Evolutionary conservation across 2,329 filamentous ascomycete genomes (phyloP).

Genomic region (Cladosporium sphaerospermum): DNA sequence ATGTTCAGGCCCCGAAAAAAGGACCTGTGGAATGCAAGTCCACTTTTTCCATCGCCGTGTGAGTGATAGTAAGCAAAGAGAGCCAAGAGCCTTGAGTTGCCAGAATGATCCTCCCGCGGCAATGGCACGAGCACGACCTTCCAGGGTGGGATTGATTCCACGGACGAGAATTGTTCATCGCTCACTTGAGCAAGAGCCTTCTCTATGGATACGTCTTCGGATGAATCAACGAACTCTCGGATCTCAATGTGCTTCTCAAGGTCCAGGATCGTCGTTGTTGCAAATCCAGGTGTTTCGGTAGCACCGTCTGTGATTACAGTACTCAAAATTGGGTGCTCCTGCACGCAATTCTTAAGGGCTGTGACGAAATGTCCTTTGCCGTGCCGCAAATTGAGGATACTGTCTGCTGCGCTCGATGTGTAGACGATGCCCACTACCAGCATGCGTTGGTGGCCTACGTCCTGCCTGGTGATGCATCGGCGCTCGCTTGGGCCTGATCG

Average conservation of each 20-base stretch:
- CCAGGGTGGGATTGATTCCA: conserved; percentile 36
- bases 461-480: conserved; percentile 37
- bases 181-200: conserved; percentile 27
- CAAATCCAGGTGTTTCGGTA: conserved; percentile 34
- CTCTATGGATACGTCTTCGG: conserved; percentile 20
- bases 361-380: conserved; percentile 12
- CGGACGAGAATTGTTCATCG: conserved; percentile 29
- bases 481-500: conserved; percentile 35
- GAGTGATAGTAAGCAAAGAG: conserved; percentile 41
- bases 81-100: conserved; percentile 18
- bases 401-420: conserved; percentile 13
- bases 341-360: conserved; percentile 35
- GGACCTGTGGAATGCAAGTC: conserved; percentile 37
- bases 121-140: conserved; percentile 33
- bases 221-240: conserved; percentile 14
- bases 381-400: conserved; percentile 14
- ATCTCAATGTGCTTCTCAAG: conserved; percentile 37
- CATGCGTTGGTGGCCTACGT: conserved; percentile 36
- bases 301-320: conserved; percentile 32
- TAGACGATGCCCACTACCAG: conserved; percentile 36
- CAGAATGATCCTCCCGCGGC: neutral
- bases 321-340: conserved; percentile 34
- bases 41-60: conserved; percentile 40
- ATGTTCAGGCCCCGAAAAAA: conserved; percentile 28
- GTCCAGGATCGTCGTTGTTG: conserved; percentile 29